Conservation (phyloP, 495 filamentous ascomycete species). For the Trichoderma asperelloides region DNA sequence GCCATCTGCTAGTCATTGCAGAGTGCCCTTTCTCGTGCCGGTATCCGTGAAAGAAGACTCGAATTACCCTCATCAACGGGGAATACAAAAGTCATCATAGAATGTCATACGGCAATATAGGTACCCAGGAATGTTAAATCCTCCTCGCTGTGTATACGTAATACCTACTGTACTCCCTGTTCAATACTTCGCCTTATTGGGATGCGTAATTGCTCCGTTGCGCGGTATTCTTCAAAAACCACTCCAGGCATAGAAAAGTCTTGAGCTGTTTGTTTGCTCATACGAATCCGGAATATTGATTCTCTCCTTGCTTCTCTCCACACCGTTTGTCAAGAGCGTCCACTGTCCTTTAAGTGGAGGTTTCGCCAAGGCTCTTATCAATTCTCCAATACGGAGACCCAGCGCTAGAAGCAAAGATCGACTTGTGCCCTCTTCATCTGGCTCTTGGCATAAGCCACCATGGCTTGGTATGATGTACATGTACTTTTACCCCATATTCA, state of each 20-base stretch:
- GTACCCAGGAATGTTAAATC: background rate
- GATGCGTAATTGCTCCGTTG: no score
- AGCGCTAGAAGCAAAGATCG: background rate
- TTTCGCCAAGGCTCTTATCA: slow-evolving; percentile 1
- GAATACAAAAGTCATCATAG: background rate
- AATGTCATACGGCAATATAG: background rate
- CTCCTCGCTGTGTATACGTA: no score
- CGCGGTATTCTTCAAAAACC: no score
- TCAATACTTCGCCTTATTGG: no score
- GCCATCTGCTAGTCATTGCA: background rate
- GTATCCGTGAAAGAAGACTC: background rate
- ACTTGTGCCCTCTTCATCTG: background rate
- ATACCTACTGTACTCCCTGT: no score
- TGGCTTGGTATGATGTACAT: background rate
- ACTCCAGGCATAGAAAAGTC: background rate
- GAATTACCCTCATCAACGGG: background rate
- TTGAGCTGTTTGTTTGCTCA: background rate
- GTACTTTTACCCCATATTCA: background rate
- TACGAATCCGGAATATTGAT: background rate
- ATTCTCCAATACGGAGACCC: background rate
- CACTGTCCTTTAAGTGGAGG: background rate
- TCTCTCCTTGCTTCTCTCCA: background rate
- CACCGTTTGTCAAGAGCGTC: background rate
- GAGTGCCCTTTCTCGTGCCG: background rate
- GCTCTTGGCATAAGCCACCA: background rate